These are phyloP conservation scores for Hevea brasiliensis DNA, from an alignment of 345 rosid species.

Conservation along the genomic window DNA sequence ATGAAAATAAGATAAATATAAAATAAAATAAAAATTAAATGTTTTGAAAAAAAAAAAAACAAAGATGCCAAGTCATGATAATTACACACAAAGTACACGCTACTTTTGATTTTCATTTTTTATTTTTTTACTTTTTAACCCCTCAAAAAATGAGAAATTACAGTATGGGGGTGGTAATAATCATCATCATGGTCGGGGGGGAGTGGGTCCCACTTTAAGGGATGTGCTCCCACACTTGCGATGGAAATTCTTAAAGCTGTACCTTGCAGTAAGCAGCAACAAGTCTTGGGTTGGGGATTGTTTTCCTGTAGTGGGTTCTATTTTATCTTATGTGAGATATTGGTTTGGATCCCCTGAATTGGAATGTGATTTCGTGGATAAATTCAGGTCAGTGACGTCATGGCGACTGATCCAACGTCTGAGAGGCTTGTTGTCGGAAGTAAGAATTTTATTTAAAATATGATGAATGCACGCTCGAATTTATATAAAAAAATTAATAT, in stretches of 20 bases:
- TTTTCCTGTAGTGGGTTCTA: background rate
- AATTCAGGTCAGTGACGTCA: constrained; percentile 12
- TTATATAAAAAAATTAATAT: too few relatives aligned
- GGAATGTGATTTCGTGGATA: background rate
- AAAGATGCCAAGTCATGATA: constrained; percentile 10
- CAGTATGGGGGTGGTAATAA: constrained; percentile 21
- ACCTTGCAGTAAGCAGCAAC: background rate
- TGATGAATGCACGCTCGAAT: too few relatives aligned
- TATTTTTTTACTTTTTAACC: constrained; percentile 3
- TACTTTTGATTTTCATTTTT: background rate
- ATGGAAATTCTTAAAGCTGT: constrained; percentile 49
- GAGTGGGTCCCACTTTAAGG: constrained; percentile 35
- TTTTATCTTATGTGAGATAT: background rate
- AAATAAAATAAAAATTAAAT: background rate
- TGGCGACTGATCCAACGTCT: constrained; percentile 23
- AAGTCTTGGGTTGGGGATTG: background rate
- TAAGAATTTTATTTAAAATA: background rate
- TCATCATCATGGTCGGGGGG: constrained; percentile 41
- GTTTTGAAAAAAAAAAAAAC: background rate
- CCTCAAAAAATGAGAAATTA: constrained; percentile 16
- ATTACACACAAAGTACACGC: background rate
- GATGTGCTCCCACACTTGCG: constrained; percentile 46
- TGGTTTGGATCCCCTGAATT: constrained; percentile 11
- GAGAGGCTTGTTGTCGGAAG: background rate
- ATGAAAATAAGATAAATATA: too few relatives aligned